These are phyloP conservation scores for Paecilomyces formosus DNA, from an alignment of 2,329 filamentous ascomycete species.

Conservation along the genomic window DNA sequence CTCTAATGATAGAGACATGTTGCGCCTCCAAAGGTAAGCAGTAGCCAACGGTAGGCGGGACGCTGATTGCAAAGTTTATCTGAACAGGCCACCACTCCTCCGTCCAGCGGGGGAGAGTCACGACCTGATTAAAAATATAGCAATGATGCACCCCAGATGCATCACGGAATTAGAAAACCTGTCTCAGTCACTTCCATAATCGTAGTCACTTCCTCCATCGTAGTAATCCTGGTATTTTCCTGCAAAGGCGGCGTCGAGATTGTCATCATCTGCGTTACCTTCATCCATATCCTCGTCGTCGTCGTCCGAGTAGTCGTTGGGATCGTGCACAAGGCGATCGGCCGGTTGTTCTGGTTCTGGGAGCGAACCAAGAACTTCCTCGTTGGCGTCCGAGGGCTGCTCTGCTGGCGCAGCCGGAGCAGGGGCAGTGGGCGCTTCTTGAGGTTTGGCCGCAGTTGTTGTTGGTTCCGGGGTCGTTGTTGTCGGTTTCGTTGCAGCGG, in stretches of 20 bases:
- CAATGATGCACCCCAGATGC: not conserved
- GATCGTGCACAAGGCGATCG: constrained; percentile 14
- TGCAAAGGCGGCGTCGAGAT: constrained; percentile 28
- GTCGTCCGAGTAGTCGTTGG: constrained; percentile 9
- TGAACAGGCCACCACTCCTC: not conserved
- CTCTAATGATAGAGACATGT: not conserved
- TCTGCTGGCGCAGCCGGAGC: constrained; percentile 6
- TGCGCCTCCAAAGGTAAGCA: not conserved
- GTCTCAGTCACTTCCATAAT: constrained; percentile 23
- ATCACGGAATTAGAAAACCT: not conserved
- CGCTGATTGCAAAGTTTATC: not conserved
- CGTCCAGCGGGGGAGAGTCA: not conserved
- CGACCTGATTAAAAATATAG: not conserved
- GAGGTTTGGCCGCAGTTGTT: constrained; percentile 2
- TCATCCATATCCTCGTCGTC: constrained; percentile 26
- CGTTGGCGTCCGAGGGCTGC: constrained; percentile 11
- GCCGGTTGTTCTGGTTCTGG: constrained; percentile 7
- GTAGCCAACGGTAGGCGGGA: not conserved
- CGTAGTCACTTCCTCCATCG: constrained; percentile 27
- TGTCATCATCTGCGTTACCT: constrained; percentile 25
- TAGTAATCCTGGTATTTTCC: constrained; percentile 27
- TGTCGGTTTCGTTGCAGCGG: constrained; percentile 9
- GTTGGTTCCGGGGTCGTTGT: constrained; percentile 1
- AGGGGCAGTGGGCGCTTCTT: constrained; percentile 6
- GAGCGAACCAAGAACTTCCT: constrained; percentile 18